A percentile compares a stretch with the other conserved stretches of the same genome.
These are phyloP conservation scores for Saccharomyces hybrid DNA, from an alignment of 1,139 yeast genomes.

Conservation along the genomic window DNA sequence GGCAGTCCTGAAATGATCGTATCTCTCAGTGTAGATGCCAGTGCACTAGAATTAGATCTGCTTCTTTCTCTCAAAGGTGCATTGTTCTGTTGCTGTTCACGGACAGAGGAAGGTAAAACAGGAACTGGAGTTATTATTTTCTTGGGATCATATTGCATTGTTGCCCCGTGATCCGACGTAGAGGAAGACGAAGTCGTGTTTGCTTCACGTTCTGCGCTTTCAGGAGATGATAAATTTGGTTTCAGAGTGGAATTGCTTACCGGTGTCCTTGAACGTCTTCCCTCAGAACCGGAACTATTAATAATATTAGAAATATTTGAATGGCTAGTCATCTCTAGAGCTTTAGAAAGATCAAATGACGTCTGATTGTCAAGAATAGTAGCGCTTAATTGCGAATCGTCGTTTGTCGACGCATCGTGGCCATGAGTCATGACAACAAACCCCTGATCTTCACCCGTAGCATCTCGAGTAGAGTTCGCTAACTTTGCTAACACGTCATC, in stretches of 20 bases:
- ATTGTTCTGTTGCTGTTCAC: not conserved
- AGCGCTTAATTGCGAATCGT: constrained; percentile 1
- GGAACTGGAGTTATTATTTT: not conserved
- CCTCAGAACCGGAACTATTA: not conserved
- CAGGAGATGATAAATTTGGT: not conserved
- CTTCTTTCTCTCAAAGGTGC: not conserved
- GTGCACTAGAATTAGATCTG: not conserved
- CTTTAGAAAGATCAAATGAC: constrained; percentile 30
- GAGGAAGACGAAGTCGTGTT: not conserved
- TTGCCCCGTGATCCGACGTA: not conserved
- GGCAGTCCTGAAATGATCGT: constrained; percentile 2
- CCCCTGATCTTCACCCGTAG: not conserved
- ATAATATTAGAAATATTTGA: not conserved
- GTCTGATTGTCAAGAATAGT: constrained; percentile 9
- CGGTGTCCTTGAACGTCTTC: not conserved
- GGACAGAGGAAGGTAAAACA: not conserved
- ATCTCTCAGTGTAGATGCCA: not conserved
- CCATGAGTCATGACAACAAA: not conserved
- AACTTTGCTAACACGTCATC: not conserved
- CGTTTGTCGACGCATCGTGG: not conserved
- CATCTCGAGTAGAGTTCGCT: not conserved
- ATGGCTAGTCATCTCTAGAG: constrained; percentile 24
- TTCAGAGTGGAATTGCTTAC: not conserved
- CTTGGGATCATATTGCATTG: not conserved
- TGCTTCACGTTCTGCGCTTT: not conserved